Evolutionary conservation across 2,329 filamentous ascomycete species (phyloP).

Genomic region (Fusarium denticulatum): DNA sequence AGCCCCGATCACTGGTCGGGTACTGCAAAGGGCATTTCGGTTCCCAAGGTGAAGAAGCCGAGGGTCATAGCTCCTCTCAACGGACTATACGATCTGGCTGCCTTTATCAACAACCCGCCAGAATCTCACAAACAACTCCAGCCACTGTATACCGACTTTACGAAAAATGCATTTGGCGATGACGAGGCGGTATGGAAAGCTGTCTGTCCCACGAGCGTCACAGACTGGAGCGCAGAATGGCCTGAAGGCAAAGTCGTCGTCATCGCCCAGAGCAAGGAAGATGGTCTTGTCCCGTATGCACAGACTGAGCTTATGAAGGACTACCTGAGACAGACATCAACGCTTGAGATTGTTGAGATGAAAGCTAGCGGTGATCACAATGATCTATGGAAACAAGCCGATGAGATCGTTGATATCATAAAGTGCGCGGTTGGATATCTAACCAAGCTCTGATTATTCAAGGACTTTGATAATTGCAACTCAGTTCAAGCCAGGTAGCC

Average conservation of each 20-base stretch:
- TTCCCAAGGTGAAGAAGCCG: background rate
- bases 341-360: background rate
- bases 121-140: background rate
- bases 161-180: background rate
- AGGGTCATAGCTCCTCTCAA: background rate
- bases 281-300: background rate
- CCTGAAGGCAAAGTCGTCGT: background rate
- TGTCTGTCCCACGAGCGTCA: background rate
- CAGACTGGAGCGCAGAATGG: background rate
- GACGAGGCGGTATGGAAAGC: background rate
- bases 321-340: fast-evolving
- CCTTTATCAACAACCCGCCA: background rate
- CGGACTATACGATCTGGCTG: background rate
- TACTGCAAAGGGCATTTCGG: fast-evolving
- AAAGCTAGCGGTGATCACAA: background rate
- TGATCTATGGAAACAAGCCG: background rate
- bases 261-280: background rate
- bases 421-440: background rate
- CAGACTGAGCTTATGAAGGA: background rate
- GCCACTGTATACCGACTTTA: background rate
- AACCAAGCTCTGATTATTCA: background rate
- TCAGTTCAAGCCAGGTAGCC: background rate
- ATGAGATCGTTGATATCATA: background rate
- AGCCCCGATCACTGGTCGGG: background rate
- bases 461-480: fast-evolving